A percentile compares a stretch with the other conserved stretches of the same genome.
phyloP scores from a whole-genome alignment of 208 protist species.

The Trypanosoma brucei region DNA sequence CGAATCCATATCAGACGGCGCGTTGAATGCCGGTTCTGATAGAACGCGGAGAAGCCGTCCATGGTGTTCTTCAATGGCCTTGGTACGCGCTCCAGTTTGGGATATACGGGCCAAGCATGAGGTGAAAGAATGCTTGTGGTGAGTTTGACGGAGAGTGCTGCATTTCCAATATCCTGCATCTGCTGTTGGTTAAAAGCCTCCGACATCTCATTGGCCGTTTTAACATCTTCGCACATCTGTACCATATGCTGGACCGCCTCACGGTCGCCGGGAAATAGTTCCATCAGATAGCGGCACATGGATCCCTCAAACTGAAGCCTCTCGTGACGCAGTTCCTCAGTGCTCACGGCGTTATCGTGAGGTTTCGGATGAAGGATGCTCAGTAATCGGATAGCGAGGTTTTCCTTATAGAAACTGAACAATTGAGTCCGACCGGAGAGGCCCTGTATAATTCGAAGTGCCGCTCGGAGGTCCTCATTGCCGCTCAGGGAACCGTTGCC shows the following conservation, averaged over 20 bases:
- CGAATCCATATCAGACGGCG: conserved; percentile 18
- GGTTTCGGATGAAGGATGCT: conserved; percentile 7
- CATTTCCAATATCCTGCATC: neutral
- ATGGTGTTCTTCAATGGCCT: conserved; percentile 1
- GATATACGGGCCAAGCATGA: conserved; percentile 15
- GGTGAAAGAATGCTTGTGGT: conserved; percentile 7
- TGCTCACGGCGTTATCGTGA: neutral
- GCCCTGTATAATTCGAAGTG: conserved; percentile 33
- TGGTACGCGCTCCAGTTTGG: neutral
- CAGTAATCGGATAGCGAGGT: conserved; percentile 36
- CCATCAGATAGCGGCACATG: conserved; percentile 28
- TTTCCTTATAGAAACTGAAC: conserved; percentile 25
- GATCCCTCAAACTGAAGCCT: conserved; percentile 26
- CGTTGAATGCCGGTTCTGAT: conserved; percentile 3
- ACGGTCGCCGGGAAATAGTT: conserved; percentile 11
- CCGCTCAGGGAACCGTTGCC: neutral
- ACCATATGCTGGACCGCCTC: conserved; percentile 27
- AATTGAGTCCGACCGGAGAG: conserved; percentile 28
- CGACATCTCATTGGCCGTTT: neutral
- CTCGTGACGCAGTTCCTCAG: neutral
- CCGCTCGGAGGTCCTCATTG: conserved; percentile 29
- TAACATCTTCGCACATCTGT: conserved; percentile 19
- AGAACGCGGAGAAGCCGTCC: conserved; percentile 7
- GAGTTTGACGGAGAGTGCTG: neutral
- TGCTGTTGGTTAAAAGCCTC: conserved; percentile 4